Base-by-base conservation (phyloP, 2,329 filamentous ascomycete species). In the Thermothelomyces thermophilus region DNA sequence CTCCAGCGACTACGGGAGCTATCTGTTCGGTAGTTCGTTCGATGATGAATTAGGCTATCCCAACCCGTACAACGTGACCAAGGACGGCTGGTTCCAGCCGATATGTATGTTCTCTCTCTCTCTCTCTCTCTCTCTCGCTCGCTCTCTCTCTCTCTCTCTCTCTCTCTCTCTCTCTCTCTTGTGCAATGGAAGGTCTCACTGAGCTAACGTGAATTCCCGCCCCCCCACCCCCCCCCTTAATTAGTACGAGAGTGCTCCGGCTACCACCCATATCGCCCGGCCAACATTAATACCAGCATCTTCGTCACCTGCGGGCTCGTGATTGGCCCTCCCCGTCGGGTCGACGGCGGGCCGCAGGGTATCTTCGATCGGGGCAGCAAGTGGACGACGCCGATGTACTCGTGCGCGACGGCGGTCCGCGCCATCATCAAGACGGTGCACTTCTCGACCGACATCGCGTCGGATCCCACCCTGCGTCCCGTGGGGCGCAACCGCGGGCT, bases 391-490 rank as follows among this genome's bases (percentile, higher is more conserved):
- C 66, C 70, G 0, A 49, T 76, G 0, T 73, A 74, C 50, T 62
- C 64, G 0, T 77, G 73, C 53, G 70, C 71, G 1, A 67, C 65
- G 0, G 59, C 69, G 0, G 54, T 68, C 3, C 68, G 68, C 42
- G 72, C 73, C 2, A 67, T 63, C 1, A 64, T 77, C 49, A 75
- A 75, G 54, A 70, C 67, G 0, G 70, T 73, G 6, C 59, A 60
- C 0, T 74, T 77, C 52, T 34, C 42, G 1, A 35, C 31, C 22
- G 33, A 36, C 33, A 9, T 6, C 53, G 58, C 2, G 2, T 17
- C 39, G 9, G 26, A 30, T 20, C 37, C 22, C n/a, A 22, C 24
- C 16, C 22, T 13, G 66, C 63, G 54, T 75, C 75, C 52, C 68
- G 67, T 2, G 72, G 69, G 0, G n/a, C n/a, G n/a, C n/a, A 49